Evolutionary conservation across 805 yeast genomes (phyloP).

Genomic region (Tetrapisispora namnaoensis): DNA sequence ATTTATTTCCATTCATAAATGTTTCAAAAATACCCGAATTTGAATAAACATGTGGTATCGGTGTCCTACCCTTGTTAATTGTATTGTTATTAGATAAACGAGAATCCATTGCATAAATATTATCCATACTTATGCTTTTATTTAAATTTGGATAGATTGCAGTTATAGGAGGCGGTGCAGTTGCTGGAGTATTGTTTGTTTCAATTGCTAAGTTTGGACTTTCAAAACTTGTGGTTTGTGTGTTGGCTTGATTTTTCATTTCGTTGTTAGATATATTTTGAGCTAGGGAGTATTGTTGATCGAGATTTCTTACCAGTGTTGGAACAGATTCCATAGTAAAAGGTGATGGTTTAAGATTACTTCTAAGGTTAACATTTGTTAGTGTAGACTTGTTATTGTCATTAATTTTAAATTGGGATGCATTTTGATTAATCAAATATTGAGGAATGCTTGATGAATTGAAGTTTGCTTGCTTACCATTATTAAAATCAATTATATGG

Average conservation of each 20-base stretch:
- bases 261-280: no score
- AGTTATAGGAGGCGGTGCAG: neutral
- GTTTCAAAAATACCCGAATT: neutral
- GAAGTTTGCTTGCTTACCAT: neutral
- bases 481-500: neutral
- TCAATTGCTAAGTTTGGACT: neutral
- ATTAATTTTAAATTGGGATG: neutral
- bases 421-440: no score
- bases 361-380: no score
- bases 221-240: neutral
- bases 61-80: neutral
- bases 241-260: neutral
- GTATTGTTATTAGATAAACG: neutral
- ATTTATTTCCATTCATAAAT: neutral
- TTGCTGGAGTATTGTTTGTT: neutral
- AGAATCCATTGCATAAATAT: neutral
- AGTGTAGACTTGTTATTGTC: no score
- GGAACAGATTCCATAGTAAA: no score
- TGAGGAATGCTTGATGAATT: neutral
- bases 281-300: no score
- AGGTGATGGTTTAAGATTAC: no score
- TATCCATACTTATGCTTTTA: neutral
- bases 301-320: no score
- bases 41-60: neutral
- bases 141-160: constrained; percentile 3